Evolutionary conservation across 73 alveolate species (phyloP).

Genomic region (Urostyla sp.): DNA sequence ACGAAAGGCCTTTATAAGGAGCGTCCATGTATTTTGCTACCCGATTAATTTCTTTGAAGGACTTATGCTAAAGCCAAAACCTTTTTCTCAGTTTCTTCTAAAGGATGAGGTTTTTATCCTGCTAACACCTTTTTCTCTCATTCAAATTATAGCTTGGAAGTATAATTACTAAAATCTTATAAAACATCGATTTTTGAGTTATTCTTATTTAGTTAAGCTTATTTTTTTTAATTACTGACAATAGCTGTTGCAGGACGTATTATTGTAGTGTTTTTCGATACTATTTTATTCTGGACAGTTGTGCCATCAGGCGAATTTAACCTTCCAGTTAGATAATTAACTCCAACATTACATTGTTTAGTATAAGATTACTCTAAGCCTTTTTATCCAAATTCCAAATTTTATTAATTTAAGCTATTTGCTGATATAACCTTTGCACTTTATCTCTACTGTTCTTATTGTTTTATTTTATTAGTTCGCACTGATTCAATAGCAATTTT

Average conservation of each 20-base stretch:
- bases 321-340: conserved; percentile 22
- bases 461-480: conserved; percentile 1
- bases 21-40: conserved; percentile 17
- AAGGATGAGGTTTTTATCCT: conserved; percentile 36
- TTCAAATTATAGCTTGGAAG: not conserved
- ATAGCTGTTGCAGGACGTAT: not conserved
- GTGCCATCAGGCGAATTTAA: conserved; percentile 1
- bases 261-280: not conserved
- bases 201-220: not conserved
- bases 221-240: not conserved
- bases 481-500: not conserved
- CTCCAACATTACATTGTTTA: conserved; percentile 5
- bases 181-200: not conserved
- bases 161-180: not conserved
- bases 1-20: not conserved
- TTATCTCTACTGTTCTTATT: not conserved
- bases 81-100: not conserved
- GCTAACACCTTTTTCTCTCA: conserved; percentile 18
- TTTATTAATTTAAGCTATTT: not conserved
- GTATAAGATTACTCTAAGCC: not conserved
- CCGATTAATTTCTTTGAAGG: conserved; percentile 13
- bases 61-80: conserved; percentile 4
- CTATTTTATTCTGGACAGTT: not conserved
- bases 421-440: not conserved
- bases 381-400: conserved; percentile 5